These are phyloP conservation scores for Graphiopsis chlorocephala DNA, from an alignment of 2,329 filamentous ascomycete genomes.

Conservation along the genomic window DNA sequence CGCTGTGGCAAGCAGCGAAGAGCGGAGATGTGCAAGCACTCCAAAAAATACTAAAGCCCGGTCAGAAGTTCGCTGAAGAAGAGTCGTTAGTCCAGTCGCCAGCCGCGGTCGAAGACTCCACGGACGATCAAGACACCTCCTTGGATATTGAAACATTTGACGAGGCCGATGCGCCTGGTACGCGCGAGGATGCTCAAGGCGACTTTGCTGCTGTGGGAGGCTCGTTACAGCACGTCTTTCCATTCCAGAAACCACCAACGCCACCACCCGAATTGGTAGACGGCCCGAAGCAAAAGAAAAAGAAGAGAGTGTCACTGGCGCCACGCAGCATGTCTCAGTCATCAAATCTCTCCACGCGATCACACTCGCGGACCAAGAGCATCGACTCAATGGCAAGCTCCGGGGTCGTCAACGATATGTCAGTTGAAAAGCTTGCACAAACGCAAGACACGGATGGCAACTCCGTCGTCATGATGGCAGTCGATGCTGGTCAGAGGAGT, in stretches of 20 bases:
- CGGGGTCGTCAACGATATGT: conserved; percentile 79
- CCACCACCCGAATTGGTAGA: conserved; percentile 42
- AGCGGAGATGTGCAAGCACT: conserved; percentile 74
- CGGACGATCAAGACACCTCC: conserved; percentile 22
- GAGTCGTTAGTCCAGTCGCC: conserved; percentile 20
- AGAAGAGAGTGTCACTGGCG: conserved; percentile 82
- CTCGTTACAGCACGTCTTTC: conserved; percentile 79
- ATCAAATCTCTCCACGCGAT: conserved; percentile 69
- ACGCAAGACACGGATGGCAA: conserved; percentile 70
- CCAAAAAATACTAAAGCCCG: conserved; percentile 73
- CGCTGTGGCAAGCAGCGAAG: conserved; percentile 81
- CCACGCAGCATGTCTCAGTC: conserved; percentile 77
- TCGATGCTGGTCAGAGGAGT: conserved; percentile 62
- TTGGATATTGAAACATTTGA: conserved; percentile 9
- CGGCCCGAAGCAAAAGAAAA: conserved; percentile 53
- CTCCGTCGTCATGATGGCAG: conserved; percentile 65
- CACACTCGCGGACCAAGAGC: conserved; percentile 75
- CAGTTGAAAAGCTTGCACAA: conserved; percentile 72
- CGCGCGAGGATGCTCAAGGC: not conserved
- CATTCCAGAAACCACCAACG: conserved; percentile 68
- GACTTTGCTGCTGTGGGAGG: conserved; percentile 34
- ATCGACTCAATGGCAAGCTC: conserved; percentile 67
- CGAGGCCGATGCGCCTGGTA: not conserved
- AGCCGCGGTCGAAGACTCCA: conserved; percentile 21
- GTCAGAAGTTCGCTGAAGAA: conserved; percentile 18